These are phyloP conservation scores for Cyberlindnera meyerae DNA, from an alignment of 805 yeast genomes.

Conservation along the genomic window DNA sequence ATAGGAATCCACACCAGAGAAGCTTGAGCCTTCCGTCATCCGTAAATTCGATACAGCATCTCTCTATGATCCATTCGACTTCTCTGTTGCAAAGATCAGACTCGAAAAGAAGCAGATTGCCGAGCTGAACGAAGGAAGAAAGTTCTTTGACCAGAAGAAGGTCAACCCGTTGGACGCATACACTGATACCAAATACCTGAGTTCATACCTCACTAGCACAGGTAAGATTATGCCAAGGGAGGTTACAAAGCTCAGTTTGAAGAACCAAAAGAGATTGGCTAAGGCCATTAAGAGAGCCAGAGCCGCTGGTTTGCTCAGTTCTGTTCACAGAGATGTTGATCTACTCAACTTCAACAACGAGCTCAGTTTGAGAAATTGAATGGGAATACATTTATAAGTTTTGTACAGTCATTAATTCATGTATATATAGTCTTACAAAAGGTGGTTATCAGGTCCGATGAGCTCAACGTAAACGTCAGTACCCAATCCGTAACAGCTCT, in stretches of 20 bases:
- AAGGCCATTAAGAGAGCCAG: constrained; percentile 79
- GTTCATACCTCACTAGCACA: constrained; percentile 58
- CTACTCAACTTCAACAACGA: constrained; percentile 12
- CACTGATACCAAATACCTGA: constrained; percentile 64
- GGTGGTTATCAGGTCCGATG: constrained; percentile 25
- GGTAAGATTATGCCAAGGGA: constrained; percentile 76
- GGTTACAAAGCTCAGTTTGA: constrained; percentile 59
- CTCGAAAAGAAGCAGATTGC: constrained; percentile 39
- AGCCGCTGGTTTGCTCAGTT: constrained; percentile 72
- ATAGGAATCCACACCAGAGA: neutral
- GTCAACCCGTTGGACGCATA: constrained; percentile 68
- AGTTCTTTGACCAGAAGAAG: constrained; percentile 40
- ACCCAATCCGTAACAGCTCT: constrained; percentile 72
- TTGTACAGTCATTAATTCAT: too few relatives aligned
- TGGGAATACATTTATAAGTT: too few relatives aligned
- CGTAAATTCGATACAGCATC: constrained; percentile 46
- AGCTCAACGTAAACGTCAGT: constrained; percentile 66
- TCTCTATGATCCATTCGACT: constrained; percentile 79
- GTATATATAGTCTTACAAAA: constrained; percentile 9
- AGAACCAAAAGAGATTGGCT: constrained; percentile 65
- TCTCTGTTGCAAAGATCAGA: constrained; percentile 53
- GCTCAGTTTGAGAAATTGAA: constrained; percentile 1
- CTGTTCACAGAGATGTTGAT: constrained; percentile 58
- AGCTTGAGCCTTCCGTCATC: constrained; percentile 27
- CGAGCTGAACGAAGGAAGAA: constrained; percentile 20